Base-by-base conservation (phyloP, 23 red algal species). In the Pyropia yezoensis region DNA sequence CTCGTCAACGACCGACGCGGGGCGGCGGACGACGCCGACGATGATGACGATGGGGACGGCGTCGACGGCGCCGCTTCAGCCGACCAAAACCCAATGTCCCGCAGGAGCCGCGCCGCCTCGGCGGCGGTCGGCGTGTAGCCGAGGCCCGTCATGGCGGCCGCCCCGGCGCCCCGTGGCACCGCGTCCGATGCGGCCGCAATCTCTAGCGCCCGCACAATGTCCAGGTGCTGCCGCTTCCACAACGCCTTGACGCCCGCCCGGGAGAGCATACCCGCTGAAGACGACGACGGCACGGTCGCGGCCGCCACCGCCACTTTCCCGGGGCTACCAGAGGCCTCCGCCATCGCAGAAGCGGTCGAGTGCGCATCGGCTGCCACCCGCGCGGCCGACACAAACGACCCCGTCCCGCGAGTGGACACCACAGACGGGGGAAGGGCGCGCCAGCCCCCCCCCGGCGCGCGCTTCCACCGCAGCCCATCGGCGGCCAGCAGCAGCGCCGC, bases 161-260 rank as follows among this genome's bases (percentile, higher is more conserved):
- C 59, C 17, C 69, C 80, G 52, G 39, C 67, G 28, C 69, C 70
- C 21, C 61, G 61, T 3, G 80, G 54, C 3, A 28, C 20, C 4
- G 65, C 54, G 14, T 67, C 67, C 51, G 69, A 61, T 2, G 70
- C 70, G 11, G 80, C 80, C 19, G 63, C 33, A 12, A 85, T 32
- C 61, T 85, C 80, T 49, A 85, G 65, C 57, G 73, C 69, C 11
- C 69, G 33, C n/a, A 85, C 49, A 28, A 85, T 74, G 14, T 85
- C 69, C 4, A 85, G 80, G 28, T 85, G 80, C 68, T 85, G 66
- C 20, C 69, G 19, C 39, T 62, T 75, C 80, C 80, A 85, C 14
- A 57, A 13, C 7, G 39, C 39, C 39, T 47, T 47, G 39, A 47
- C 39, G 7, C 39, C 39, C 39, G 39, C 39, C 39, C 39, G 39